Conservation (phyloP, 2,329 filamentous ascomycete genomes). For the Xylaria sp. region DNA sequence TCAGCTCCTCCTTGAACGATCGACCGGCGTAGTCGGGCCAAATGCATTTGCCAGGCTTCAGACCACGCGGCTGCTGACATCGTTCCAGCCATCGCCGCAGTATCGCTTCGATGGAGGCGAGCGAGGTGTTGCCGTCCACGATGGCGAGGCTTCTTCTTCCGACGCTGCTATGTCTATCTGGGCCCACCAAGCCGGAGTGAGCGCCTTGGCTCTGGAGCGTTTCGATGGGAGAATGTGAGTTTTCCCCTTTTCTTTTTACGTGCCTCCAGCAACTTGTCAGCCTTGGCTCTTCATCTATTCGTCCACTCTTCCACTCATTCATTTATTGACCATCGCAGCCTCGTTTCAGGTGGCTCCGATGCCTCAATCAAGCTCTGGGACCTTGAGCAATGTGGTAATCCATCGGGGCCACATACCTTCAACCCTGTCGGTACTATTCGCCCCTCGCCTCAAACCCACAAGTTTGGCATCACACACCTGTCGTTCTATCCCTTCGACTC, state of each 20-base stretch:
- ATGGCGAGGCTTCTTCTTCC: conserved; percentile 42
- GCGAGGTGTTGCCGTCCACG: conserved; percentile 48
- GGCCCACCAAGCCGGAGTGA: conserved; percentile 83
- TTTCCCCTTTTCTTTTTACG: neutral
- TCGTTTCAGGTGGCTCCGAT: conserved; percentile 87
- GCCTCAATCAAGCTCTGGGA: conserved; percentile 89
- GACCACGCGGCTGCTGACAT: conserved; percentile 72
- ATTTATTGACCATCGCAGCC: conserved; percentile 54
- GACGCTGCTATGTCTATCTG: conserved; percentile 56
- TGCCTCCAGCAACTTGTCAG: neutral
- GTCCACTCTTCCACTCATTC: conserved; percentile 17
- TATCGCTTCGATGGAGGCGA: conserved; percentile 76
- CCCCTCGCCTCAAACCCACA: conserved; percentile 62
- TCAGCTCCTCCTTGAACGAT: conserved; percentile 79
- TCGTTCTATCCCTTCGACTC: conserved; percentile 83
- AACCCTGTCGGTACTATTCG: conserved; percentile 63
- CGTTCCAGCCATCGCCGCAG: conserved; percentile 73
- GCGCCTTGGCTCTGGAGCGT: conserved; percentile 80
- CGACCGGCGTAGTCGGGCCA: conserved; percentile 73
- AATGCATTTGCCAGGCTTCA: conserved; percentile 72
- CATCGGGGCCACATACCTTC: conserved; percentile 59
- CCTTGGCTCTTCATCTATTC: neutral
- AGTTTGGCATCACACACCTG: conserved; percentile 78
- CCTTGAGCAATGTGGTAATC: conserved; percentile 69
- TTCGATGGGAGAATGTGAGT: conserved; percentile 80